Percentiles rank a stretch among this genome's conserved stretches.
phyloP scores from a whole-genome alignment of 768 basidiomycete genomes.

The Fomitopsis pulvina region DNA sequence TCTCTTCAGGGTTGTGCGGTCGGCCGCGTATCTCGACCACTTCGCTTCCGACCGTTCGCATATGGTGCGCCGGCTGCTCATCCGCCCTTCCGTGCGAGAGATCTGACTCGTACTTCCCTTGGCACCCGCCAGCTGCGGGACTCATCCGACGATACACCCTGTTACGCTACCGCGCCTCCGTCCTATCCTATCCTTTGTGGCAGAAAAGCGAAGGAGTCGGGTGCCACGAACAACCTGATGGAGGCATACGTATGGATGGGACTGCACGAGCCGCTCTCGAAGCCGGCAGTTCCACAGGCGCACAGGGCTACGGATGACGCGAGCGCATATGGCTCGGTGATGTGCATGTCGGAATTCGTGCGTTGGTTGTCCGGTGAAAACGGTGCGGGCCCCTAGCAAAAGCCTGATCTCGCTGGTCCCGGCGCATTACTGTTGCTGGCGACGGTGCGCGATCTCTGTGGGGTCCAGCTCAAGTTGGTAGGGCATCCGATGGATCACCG shows the following conservation, averaged over 20 bases:
- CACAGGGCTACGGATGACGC: conserved; percentile 4
- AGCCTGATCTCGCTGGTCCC: background rate
- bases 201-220: conserved; percentile 28
- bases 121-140: background rate
- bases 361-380: conserved; percentile 12
- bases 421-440: background rate
- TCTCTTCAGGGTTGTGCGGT: conserved; percentile 55
- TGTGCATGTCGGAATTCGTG: conserved; percentile 22
- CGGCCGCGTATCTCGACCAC: conserved; percentile 40
- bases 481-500: too few relatives aligned
- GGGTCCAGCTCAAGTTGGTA: too few relatives aligned
- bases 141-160: background rate
- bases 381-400: background rate
- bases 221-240: conserved; percentile 50
- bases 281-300: conserved; percentile 1
- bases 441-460: too few relatives aligned
- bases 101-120: background rate
- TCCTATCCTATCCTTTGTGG: conserved; percentile 45
- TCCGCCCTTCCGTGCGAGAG: background rate
- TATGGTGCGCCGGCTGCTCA: conserved; percentile 44
- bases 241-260: conserved; percentile 48
- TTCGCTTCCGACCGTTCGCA: conserved; percentile 76
- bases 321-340: conserved; percentile 36
- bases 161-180: conserved; percentile 43
- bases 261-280: conserved; percentile 5